Evolutionary conservation across 2,329 filamentous ascomycete species (phyloP).

Genomic region (Trichoderma sp.): DNA sequence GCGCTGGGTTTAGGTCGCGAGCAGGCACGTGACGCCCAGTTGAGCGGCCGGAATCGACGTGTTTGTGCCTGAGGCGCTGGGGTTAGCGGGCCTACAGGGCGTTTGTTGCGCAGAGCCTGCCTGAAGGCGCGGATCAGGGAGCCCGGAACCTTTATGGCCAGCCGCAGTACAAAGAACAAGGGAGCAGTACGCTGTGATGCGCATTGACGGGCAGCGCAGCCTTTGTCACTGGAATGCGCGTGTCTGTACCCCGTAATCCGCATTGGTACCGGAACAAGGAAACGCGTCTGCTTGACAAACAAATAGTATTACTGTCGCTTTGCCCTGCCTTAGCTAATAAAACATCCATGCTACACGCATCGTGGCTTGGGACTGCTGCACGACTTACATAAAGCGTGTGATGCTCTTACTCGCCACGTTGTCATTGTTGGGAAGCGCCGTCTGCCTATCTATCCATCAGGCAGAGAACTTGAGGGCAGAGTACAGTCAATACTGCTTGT

Average conservation of each 20-base stretch:
- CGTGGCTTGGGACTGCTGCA: not conserved
- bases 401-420: not conserved
- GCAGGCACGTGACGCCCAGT: slow-evolving; percentile 24
- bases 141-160: not conserved
- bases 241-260: slow-evolving; percentile 6
- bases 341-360: not conserved
- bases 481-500: no score
- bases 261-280: not conserved
- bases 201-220: not conserved
- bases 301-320: not conserved
- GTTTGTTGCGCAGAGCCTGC: not conserved
- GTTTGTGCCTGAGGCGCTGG: not conserved
- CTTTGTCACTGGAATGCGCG: slow-evolving; percentile 9
- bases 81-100: slow-evolving; percentile 1
- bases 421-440: not conserved
- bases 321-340: not conserved
- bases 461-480: not conserved
- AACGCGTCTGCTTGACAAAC: not conserved
- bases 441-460: not conserved
- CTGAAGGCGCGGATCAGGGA: not conserved
- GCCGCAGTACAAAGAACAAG: not conserved
- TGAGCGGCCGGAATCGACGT: not conserved
- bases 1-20: slow-evolving; percentile 20
- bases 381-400: slow-evolving; percentile 1
- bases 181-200: not conserved